A percentile compares a stretch with the other conserved stretches of the same genome.
These are phyloP conservation scores for Alternaria novae-zelandiae DNA, from an alignment of 2,329 filamentous ascomycete genomes.

Conservation along the genomic window DNA sequence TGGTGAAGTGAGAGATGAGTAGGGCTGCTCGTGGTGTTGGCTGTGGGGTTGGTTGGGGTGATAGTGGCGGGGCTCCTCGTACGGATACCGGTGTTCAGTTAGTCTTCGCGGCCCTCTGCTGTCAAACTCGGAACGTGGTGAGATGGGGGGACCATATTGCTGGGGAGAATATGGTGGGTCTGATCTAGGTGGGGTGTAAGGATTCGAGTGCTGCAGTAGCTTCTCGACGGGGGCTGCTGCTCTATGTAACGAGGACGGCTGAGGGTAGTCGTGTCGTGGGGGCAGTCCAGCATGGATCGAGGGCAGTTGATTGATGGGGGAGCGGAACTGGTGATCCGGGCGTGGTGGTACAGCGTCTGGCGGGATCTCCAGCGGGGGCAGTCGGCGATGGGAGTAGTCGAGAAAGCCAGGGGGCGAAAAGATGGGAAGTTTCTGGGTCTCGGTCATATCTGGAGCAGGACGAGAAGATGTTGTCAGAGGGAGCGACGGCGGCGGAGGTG, in stretches of 20 bases:
- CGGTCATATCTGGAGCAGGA: slow-evolving; percentile 52
- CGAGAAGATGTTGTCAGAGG: slow-evolving; percentile 48
- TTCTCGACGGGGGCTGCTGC: slow-evolving; percentile 46
- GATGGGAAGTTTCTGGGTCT: slow-evolving; percentile 52
- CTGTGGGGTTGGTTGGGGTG: slow-evolving; percentile 36
- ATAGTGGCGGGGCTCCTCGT: slow-evolving; percentile 40
- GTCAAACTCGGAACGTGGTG: slow-evolving; percentile 46
- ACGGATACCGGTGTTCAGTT: slow-evolving; percentile 41
- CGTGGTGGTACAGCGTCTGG: slow-evolving; percentile 47
- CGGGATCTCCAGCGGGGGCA: slow-evolving; percentile 50
- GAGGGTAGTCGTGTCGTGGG: slow-evolving; percentile 38
- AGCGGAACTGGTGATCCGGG: slow-evolving; percentile 48
- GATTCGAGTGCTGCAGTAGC: slow-evolving; percentile 42
- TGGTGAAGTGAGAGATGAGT: slow-evolving; percentile 46
- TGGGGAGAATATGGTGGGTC: slow-evolving; percentile 50
- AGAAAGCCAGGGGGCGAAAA: slow-evolving; percentile 51
- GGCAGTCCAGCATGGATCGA: slow-evolving; percentile 45
- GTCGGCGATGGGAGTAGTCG: slow-evolving; percentile 48
- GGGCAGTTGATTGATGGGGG: slow-evolving; percentile 46
- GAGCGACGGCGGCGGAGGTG: slow-evolving; percentile 49
- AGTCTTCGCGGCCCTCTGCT: slow-evolving; percentile 34
- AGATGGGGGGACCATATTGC: slow-evolving; percentile 46
- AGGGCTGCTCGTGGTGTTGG: slow-evolving; percentile 42
- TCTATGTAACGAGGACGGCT: slow-evolving; percentile 28
- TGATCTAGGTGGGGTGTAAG: slow-evolving; percentile 49